phyloP scores from a whole-genome alignment of 2,329 filamentous ascomycete species.

The Simplicillium sp. region DNA sequence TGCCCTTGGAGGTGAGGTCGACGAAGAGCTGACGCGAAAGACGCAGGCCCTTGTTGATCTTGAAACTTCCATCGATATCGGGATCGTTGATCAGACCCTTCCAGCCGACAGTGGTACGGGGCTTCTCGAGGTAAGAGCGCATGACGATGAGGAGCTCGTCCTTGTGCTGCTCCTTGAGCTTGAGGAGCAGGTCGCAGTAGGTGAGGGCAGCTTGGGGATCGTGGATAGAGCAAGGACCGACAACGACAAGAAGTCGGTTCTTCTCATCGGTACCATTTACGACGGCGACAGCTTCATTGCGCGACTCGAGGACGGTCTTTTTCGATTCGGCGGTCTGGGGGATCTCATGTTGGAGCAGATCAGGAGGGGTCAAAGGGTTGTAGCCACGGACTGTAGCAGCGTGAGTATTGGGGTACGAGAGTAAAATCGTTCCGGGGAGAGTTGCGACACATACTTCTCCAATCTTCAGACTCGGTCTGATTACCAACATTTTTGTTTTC shows the following conservation, averaged over 20 bases:
- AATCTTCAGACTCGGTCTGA: conserved; percentile 65
- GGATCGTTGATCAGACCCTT: conserved; percentile 98
- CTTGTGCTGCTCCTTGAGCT: conserved; percentile 78
- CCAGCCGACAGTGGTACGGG: conserved; percentile 95
- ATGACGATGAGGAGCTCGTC: conserved; percentile 91
- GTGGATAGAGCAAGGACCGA: conserved; percentile 96
- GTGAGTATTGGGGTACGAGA: conserved; percentile 12
- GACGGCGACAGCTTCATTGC: conserved; percentile 56
- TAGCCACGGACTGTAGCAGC: conserved; percentile 63
- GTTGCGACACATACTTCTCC: conserved; percentile 55
- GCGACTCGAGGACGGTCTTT: conserved; percentile 50
- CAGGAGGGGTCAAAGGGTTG: conserved; percentile 86
- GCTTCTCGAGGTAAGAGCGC: conserved; percentile 98
- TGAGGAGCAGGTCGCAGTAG: conserved; percentile 79
- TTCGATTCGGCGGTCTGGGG: conserved; percentile 47
- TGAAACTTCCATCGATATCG: conserved; percentile 95
- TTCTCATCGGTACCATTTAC: conserved; percentile 59
- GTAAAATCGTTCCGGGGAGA: not conserved
- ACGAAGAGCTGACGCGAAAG: conserved; percentile 85
- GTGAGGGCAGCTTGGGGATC: conserved; percentile 83
- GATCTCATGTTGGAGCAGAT: conserved; percentile 93
- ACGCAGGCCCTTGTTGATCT: conserved; percentile 95
- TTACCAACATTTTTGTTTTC: conserved; percentile 74
- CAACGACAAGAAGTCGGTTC: conserved; percentile 58
- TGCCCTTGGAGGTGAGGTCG: conserved; percentile 81